Evolutionary conservation across 78 protist genomes (phyloP).

Genomic region (Tieghemostelium lacteum): DNA sequence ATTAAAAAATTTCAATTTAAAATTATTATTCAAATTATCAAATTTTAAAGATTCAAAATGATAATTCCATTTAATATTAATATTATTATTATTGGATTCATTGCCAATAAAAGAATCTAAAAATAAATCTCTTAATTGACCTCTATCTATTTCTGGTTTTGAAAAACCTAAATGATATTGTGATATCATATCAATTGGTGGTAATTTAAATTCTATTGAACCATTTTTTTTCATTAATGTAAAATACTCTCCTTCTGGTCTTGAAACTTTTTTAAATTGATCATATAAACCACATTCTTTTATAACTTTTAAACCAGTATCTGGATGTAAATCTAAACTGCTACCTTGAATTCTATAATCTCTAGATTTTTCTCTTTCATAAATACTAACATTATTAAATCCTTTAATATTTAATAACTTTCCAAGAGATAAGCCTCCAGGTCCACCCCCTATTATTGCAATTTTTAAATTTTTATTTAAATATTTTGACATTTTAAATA

Average conservation of each 20-base stretch:
- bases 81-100: too few relatives aligned
- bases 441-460: conserved; percentile 54
- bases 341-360: conserved; percentile 37
- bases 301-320: conserved; percentile 24
- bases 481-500: too few relatives aligned
- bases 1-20: not conserved
- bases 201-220: not conserved
- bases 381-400: conserved; percentile 5
- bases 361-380: conserved; percentile 29
- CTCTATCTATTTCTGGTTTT: conserved; percentile 70
- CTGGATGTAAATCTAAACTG: conserved; percentile 44
- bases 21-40: not conserved
- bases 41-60: not conserved
- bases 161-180: too few relatives aligned
- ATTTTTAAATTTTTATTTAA: conserved; percentile 23
- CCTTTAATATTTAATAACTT: conserved; percentile 18
- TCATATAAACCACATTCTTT: conserved; percentile 1
- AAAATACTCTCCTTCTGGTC: conserved; percentile 40
- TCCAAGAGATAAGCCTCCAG: conserved; percentile 10
- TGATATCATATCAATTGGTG: conserved; percentile 1
- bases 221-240: conserved; percentile 13
- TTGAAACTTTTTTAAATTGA: not conserved
- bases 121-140: conserved; percentile 20
- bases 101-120: conserved; percentile 37
- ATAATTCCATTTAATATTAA: conserved; percentile 13